Percentiles rank a stretch among this genome's conserved stretches.
Conservation (phyloP, 2,329 filamentous ascomycete genomes). For the Spiromastix sp. region DNA sequence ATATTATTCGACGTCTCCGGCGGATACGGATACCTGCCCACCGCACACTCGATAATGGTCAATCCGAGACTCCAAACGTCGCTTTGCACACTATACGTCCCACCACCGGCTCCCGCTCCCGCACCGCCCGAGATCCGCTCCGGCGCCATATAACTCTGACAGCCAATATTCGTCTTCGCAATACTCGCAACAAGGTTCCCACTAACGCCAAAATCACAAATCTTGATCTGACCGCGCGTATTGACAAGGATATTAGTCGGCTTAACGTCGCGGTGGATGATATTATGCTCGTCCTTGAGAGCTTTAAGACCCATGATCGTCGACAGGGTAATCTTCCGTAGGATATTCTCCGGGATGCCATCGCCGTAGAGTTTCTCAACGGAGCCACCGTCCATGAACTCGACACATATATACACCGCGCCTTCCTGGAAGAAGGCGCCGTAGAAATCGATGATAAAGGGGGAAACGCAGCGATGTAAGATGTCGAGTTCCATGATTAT, state of each 20-base stretch:
- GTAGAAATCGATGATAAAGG: conserved; percentile 98
- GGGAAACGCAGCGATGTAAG: conserved; percentile 84
- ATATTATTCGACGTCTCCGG: conserved; percentile 98
- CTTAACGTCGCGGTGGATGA: conserved; percentile 97
- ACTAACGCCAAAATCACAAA: conserved; percentile 96
- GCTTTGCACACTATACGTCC: conserved; percentile 94
- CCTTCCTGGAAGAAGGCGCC: conserved; percentile 98
- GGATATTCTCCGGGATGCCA: conserved; percentile 77
- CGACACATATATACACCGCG: conserved; percentile 97
- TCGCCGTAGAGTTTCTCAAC: conserved; percentile 92
- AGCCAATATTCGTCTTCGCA: conserved; percentile 97
- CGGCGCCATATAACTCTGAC: conserved; percentile 98
- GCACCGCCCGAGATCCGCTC: conserved; percentile 84
- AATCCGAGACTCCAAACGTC: conserved; percentile 95
- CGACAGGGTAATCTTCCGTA: conserved; percentile 81
- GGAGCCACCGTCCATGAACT: conserved; percentile 97
- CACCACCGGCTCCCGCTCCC: conserved; percentile 60
- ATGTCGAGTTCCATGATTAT: conserved; percentile 98
- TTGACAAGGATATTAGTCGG: conserved; percentile 98
- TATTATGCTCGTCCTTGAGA: conserved; percentile 96
- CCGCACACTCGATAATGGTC: conserved; percentile 90
- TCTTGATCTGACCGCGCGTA: conserved; percentile 83
- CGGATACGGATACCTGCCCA: conserved; percentile 90
- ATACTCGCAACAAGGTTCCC: conserved; percentile 96
- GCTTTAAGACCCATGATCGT: conserved; percentile 87